phyloP scores from a whole-genome alignment of 1,284 basidiomycete genomes.

The Rhodotorula sp. region DNA sequence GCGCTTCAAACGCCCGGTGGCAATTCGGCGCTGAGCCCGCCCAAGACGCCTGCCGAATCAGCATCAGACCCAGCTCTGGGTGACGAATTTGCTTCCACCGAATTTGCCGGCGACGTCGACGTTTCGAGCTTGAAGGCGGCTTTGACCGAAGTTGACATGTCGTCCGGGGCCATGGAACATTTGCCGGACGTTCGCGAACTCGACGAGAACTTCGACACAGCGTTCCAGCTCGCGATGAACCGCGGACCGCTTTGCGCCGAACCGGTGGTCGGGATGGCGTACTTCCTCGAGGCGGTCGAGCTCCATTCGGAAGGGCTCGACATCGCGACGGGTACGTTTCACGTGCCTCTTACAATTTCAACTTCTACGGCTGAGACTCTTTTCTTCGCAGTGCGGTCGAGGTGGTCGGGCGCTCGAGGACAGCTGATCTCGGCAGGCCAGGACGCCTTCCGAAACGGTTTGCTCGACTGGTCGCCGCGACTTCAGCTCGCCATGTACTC shows the following conservation, averaged over 20 bases:
- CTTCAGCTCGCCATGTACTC: conserved; percentile 98
- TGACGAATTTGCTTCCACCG: conserved; percentile 33
- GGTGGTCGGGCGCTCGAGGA: conserved; percentile 66
- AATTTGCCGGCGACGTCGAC: conserved; percentile 33
- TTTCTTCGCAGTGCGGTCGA: conserved; percentile 51
- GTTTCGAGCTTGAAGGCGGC: conserved; percentile 21
- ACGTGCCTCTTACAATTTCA: not conserved
- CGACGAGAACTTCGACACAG: conserved; percentile 79
- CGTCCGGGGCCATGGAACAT: conserved; percentile 2
- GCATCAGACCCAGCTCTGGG: conserved; percentile 22
- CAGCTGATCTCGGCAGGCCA: conserved; percentile 82
- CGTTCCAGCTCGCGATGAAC: conserved; percentile 90
- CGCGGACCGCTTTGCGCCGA: conserved; percentile 94
- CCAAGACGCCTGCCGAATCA: conserved; percentile 9
- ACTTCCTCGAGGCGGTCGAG: conserved; percentile 75
- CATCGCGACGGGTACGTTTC: conserved; percentile 10
- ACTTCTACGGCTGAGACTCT: not conserved
- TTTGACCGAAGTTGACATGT: conserved; percentile 17
- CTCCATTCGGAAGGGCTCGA: conserved; percentile 55
- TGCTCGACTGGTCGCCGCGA: conserved; percentile 96
- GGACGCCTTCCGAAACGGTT: conserved; percentile 81
- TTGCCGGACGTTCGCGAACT: conserved; percentile 59
- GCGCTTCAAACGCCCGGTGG: conserved; percentile 31
- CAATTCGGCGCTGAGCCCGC: conserved; percentile 17
- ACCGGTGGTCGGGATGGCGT: conserved; percentile 89